These are phyloP conservation scores for Tylopilus intermedius DNA, from an alignment of 768 basidiomycete genomes.

Conservation along the genomic window DNA sequence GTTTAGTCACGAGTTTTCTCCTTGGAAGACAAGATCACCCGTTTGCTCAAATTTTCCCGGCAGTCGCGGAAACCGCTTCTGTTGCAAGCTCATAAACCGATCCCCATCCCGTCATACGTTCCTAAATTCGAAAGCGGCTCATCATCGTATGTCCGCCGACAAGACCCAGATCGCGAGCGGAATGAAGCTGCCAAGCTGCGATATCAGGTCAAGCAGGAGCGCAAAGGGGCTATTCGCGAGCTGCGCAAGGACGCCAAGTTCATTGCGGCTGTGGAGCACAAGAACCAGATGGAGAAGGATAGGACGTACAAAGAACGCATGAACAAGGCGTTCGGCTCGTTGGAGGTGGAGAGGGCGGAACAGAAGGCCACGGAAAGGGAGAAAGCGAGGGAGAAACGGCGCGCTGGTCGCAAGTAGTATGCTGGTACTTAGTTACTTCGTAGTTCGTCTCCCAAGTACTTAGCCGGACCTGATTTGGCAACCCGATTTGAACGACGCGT, in stretches of 20 bases:
- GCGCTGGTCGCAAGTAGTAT: constrained; percentile 66
- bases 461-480: constrained; percentile 7
- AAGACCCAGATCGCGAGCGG: constrained; percentile 90
- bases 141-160: constrained; percentile 69
- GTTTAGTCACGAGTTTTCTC: constrained; percentile 45
- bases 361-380: constrained; percentile 89
- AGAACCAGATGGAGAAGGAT: constrained; percentile 84
- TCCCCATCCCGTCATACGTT: constrained; percentile 88
- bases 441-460: background rate
- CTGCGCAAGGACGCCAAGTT: constrained; percentile 93
- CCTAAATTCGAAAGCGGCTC: constrained; percentile 85
- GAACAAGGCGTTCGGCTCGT: constrained; percentile 70
- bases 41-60: constrained; percentile 67
- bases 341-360: constrained; percentile 89
- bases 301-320: constrained; percentile 72
- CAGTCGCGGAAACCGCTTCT: constrained; percentile 72
- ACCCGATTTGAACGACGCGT: background rate
- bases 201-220: constrained; percentile 88
- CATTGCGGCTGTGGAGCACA: constrained; percentile 82
- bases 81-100: constrained; percentile 92
- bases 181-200: constrained; percentile 84
- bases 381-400: constrained; percentile 69
- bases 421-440: too few relatives aligned
- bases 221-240: constrained; percentile 94
- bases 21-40: constrained; percentile 46